Base-by-base conservation (phyloP, 495 filamentous ascomycete species). In the Umbilicaria muhlenbergii region DNA sequence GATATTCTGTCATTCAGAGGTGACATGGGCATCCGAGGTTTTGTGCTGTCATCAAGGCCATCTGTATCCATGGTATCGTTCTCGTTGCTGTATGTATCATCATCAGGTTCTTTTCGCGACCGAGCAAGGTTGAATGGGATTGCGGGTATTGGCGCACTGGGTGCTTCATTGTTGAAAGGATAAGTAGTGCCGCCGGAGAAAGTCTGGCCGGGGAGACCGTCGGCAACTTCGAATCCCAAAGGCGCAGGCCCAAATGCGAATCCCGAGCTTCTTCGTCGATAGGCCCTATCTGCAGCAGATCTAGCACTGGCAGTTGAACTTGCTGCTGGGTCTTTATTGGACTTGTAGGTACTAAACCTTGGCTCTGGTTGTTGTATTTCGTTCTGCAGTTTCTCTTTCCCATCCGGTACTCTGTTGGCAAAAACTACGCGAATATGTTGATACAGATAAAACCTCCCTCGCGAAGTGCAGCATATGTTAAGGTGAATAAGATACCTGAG, bases 391-490 rank as follows among this genome's bases (percentile, higher is more conserved):
- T 78, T 85, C 63, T 96, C 91, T 56, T 96, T 95, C 21, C 87
- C 91, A 55, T 99, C 91, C 0, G 92, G 91, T 3, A 95, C 92
- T 21, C 91, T 78, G 58, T 99, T 99, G 42, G 91, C 91, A 59
- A 99, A 99, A 2, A 99, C 91, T 37, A 99, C 86, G 28, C 91
- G 76, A 45, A 96, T 83, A 45, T 72, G 83, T 54, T 88, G 92
- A 66, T 96, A 86, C 2, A 99, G 65, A 50, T 83, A 99, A 60
- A 78, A 92, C 39, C 89, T 79, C 32, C 86, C 86, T 41, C 75
- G 78, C 2, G 77, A 78, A 8, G 88, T 79, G 57, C 81, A 86
- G 58, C 88, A 95, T 35, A 99, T 91, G 52, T 96, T 86, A 21
- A 99, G 57, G 58, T 99, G 91, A 42, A 94, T 77, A 14, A 99